Evolutionary conservation across 2,329 filamentous ascomycete genomes (phyloP), one percentile per base, ranked within the genome.

Genomic region (Ophiocordyceps sinensis): DNA sequence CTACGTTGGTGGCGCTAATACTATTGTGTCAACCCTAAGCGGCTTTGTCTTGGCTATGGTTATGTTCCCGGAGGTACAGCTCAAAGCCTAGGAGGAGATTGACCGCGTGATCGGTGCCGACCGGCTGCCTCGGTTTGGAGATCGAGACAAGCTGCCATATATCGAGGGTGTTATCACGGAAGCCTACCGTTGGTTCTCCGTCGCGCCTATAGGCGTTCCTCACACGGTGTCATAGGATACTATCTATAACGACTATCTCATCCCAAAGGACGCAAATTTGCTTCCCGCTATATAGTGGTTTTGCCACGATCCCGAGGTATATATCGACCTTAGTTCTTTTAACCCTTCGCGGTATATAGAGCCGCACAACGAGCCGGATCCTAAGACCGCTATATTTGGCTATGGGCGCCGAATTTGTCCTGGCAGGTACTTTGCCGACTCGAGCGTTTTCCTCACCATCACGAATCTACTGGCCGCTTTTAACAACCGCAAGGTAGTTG

Each of bases 221-320:
- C 62, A 68, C 35, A n/a, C n/a, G n/a, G 51, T 51, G 3, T 59
- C 65, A 1, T 53, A 52, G 0, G 54, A 57, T 1, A 43, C 55
- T 11, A 35, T 28, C 0, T 54, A 47, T 21, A 37, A 43, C 2
- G 51, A 51, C 0, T 54, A 49, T 21, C 39, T 37, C 0, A 56
- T 61, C 7, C 58, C 58, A 0, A 51, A 53, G 19, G 52, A 50
- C 1, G 41, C 56, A 1, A 37, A 46, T 9, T 30, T 59, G 4
- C 41, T 59, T 4, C 46, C 44, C 2, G 47, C 50, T 1, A 42
- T 52, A 6, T 59, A 53, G 52, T 54, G 48, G 17, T 47, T 61
- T n/a, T 71, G 79, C 21, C 81, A 85, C 56, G 81, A 85, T 50
- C 72, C 76, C 2, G 73, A 78, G 29, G 75, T 73, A 2, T 85